phyloP scores from a whole-genome alignment of 2,329 filamentous ascomycete species.

The Pseudogymnoascus sp. region DNA sequence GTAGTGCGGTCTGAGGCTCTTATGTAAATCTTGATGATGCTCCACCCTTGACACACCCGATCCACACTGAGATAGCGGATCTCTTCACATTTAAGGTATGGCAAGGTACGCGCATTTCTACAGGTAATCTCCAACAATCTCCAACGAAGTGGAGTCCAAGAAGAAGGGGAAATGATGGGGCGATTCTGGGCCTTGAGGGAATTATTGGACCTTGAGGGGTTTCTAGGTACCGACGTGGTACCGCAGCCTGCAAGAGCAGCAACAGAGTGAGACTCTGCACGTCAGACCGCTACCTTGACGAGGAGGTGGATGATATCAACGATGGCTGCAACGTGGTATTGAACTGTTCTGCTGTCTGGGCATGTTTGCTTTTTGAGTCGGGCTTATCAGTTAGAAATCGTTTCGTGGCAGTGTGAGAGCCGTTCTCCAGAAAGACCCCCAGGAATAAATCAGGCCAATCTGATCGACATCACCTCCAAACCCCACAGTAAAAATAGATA shows the following conservation, averaged over 20 bases:
- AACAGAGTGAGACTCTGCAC: neutral
- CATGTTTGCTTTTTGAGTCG: neutral
- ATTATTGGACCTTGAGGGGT: neutral
- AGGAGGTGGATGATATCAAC: neutral
- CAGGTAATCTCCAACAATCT: neutral
- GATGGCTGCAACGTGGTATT: neutral
- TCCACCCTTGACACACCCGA: neutral
- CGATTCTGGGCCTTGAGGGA: neutral
- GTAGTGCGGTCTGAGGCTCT: neutral
- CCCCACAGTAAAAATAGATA: neutral
- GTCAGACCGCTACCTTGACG: neutral
- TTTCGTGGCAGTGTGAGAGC: neutral
- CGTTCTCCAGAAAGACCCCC: too few species aligned
- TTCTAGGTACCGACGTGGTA: neutral
- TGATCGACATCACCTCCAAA: slow-evolving; percentile 2
- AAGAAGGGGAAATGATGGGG: neutral
- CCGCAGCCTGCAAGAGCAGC: neutral
- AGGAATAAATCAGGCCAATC: neutral
- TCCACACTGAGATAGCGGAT: neutral
- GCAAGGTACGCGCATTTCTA: neutral
- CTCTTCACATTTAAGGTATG: neutral
- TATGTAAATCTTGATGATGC: neutral
- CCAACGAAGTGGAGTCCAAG: neutral
- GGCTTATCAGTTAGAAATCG: neutral
- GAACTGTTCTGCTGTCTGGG: neutral